Base-by-base conservation (phyloP, 2,329 filamentous ascomycete species). In the Lojkania enalia region DNA sequence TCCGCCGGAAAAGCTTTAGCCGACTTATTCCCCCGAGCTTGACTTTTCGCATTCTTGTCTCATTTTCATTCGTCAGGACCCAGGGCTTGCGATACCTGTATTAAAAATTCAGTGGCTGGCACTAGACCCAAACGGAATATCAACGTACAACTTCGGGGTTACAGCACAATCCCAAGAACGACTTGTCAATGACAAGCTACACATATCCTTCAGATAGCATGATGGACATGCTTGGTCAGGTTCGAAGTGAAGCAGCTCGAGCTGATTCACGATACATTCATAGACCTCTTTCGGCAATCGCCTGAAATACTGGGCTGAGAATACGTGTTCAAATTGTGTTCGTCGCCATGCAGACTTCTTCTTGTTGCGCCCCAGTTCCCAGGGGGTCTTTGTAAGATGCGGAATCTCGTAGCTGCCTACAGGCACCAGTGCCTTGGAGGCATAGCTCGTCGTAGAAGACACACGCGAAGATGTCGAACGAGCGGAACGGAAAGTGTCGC, bases 91-190 rank as follows among this genome's bases (percentile, higher is more conserved):
- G 69, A 54, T 82, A 81, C 46, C 76, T 80, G 49, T n/a, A 20
- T 20, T n/a, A 31, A 18, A 29, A 3, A 19, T 40, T 38, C 35
- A n/a, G 11, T 16, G 9, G 7, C 7, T n/a, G n/a, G n/a, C n/a
- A n/a, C n/a, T n/a, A n/a, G n/a, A n/a, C n/a, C 37, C 18, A 31
- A n/a, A 20, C 16, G 37, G n/a, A 13, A 12, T 45, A 41, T 32
- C n/a, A 61, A 48, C 54, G 72, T 71, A 83, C 75, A 83, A 63
- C 54, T 70, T 70, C 39, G 68, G 66, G 52, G 74, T 73, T 9
- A 78, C 78, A 12, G 73, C 73, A 49, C 72, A 75, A 52, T 80
- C 74, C 80, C 80, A 84, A n/a, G 72, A 65, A 41, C 77, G 77
- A 52, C 76, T 80, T 14, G 77, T 79, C 49, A 82, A 61, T 36